Percentiles rank a stretch among this genome's conserved stretches.
phyloP scores from a whole-genome alignment of 179 eudicot species.

The Silene coronaria region DNA sequence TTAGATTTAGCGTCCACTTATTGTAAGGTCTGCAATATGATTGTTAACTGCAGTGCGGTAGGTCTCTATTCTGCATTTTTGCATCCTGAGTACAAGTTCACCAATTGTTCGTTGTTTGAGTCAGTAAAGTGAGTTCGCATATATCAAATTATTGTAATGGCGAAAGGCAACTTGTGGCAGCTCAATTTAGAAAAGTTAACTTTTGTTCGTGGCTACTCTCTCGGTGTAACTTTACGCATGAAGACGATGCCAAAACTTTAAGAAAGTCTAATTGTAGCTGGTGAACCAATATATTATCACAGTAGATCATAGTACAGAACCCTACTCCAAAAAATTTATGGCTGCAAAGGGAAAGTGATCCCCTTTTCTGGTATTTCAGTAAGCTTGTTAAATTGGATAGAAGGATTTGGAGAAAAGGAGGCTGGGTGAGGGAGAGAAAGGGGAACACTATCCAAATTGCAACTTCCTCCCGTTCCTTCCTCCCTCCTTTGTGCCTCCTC shows the following conservation, averaged over 20 bases:
- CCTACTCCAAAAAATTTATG: too few species aligned
- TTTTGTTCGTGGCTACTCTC: too few species aligned
- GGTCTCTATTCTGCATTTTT: neutral
- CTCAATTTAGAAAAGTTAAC: neutral
- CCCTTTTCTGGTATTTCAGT: too few species aligned
- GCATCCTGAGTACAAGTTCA: neutral
- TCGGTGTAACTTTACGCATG: neutral
- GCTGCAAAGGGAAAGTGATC: too few species aligned
- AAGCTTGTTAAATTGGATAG: neutral
- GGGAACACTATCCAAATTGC: neutral
- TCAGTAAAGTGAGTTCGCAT: neutral
- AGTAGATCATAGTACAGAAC: too few species aligned
- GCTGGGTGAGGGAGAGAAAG: neutral
- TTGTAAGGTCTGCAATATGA: neutral
- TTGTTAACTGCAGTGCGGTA: neutral
- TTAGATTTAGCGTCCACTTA: neutral
- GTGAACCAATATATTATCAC: too few species aligned
- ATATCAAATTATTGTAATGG: neutral
- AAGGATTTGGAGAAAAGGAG: neutral
- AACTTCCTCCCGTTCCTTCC: neutral
- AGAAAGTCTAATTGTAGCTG: too few species aligned
- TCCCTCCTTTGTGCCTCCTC: neutral
- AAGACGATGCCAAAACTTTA: neutral
- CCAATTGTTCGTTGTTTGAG: neutral
- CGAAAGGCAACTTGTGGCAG: neutral